Base-by-base conservation (phyloP, 2,329 filamentous ascomycete genomes). In the Xylaria sp. region DNA sequence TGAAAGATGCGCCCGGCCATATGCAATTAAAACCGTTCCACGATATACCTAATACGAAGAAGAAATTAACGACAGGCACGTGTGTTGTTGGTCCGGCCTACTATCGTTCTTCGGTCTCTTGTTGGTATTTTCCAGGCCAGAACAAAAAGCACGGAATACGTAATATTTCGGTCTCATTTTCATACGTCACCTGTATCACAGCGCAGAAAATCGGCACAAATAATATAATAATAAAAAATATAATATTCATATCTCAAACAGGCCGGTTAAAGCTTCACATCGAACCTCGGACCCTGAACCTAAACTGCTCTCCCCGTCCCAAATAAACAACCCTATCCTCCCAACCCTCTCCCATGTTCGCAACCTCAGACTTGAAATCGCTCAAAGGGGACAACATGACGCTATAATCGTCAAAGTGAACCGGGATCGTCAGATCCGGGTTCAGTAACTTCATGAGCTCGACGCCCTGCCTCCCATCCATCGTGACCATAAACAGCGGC, bases 321-420 rank as follows among this genome's bases (percentile, higher is more conserved):
- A 91, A 75, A 80, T 89, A 89, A 4, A 90, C 84, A 2, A 90
- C 87, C 71, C 83, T 83, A 2, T 85, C 79, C 15, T 76, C 73
- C 70, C 87, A 77, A 1, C 86, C 86, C 2, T 84, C 85, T 57
- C 82, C 80, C 65, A 91, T 34, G 3, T 36, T 36, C n/a, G 0
- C 30, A 15, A 55, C 83, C 46, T 83, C 84, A 63, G 83, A 83
- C 77, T 86, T 85, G 73, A 91, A 91, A 64, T 90, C 87, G 0
- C 81, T 79, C 66, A 90, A 75, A n/a, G 86, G 83, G 20, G 84
- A 87, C 62, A 87, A 67, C 72, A 91, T 88, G 2, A 89, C 86
- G 70, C 87, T 83, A 71, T 91, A 91, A 72, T 90, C 88, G 75
- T 90, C 88, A 73, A 83, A 90, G 74, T 90, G 88, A 43, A 90